These are phyloP conservation scores for Volvariella volvacea DNA, from an alignment of 1,284 basidiomycete species.

Conservation along the genomic window DNA sequence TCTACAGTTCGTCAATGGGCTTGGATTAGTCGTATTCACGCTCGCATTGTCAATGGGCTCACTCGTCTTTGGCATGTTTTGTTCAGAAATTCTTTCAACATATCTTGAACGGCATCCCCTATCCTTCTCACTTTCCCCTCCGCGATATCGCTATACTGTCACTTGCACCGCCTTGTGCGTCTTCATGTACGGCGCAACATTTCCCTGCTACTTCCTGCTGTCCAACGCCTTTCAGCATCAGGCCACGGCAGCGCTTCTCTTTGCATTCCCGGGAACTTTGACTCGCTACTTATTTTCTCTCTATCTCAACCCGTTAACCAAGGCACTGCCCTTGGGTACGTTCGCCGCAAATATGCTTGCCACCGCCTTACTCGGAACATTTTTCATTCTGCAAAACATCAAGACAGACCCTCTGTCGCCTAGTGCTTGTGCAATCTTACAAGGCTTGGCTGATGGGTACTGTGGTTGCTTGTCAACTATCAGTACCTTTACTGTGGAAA, in stretches of 20 bases:
- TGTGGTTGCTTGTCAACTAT: slow-evolving; percentile 95
- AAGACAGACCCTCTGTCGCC: slow-evolving; percentile 32
- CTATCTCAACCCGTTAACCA: slow-evolving; percentile 59
- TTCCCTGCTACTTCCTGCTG: slow-evolving; percentile 75
- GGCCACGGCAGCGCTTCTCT: slow-evolving; percentile 84
- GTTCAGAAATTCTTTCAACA: slow-evolving; percentile 10
- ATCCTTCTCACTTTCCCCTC: slow-evolving; percentile 13
- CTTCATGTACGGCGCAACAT: slow-evolving; percentile 57
- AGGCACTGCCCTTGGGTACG: slow-evolving; percentile 81
- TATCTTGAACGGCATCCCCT: background rate
- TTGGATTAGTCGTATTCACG: slow-evolving; percentile 80
- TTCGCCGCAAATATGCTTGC: slow-evolving; percentile 82
- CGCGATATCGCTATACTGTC: slow-evolving; percentile 34
- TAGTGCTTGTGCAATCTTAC: slow-evolving; percentile 64
- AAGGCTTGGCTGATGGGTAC: slow-evolving; percentile 85
- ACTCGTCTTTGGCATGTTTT: slow-evolving; percentile 45
- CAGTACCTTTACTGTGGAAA: slow-evolving; percentile 88
- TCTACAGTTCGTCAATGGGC: slow-evolving; percentile 74
- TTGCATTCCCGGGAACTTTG: slow-evolving; percentile 86
- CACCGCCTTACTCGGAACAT: slow-evolving; percentile 67
- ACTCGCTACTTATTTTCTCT: slow-evolving; percentile 78
- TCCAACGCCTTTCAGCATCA: slow-evolving; percentile 68
- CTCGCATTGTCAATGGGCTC: slow-evolving; percentile 65
- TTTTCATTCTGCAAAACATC: slow-evolving; percentile 65
- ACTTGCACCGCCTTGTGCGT: slow-evolving; percentile 41